Evolutionary conservation across 805 yeast species (phyloP), one percentile per base, ranked within the genome.

Genomic region (Zygoascus flipseniorum): DNA sequence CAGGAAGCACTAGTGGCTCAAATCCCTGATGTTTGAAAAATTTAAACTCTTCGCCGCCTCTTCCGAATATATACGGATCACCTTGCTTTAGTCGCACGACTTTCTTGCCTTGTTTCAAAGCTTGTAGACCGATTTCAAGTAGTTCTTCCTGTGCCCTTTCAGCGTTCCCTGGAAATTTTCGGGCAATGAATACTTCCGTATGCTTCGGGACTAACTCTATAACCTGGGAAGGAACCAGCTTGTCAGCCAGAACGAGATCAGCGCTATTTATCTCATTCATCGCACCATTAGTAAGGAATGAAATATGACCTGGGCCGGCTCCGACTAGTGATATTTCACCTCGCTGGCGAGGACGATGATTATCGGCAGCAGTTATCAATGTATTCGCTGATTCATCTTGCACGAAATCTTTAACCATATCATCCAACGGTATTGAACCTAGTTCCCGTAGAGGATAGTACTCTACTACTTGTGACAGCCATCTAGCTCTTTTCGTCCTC

Each of bases 111-210:
- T 75, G 68, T 28, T 73, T 58, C 26, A 89, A 67, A 0, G 82
- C 84, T 35, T 76, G 76, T 16, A 92, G 69, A 0, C 96, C 97
- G 58, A 83, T 66, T n/a, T 76, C 72, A 35, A 89, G 71, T 45
- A 92, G 75, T 68, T 92, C 96, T 55, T 85, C 78, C 68, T 92
- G 98, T 0, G 98, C 98, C 48, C 78, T 78, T 63, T 89, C 97
- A 1, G 98, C 97, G 66, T 92, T 92, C 1, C 98, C 98, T 2
- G 98, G 98, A 70, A 89, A 92, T 68, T 92, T 92, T 43, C 89
- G 77, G 1, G 98, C 98, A 55, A 92, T 89, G 65, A 86, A 89
- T 3, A 85, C 73, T 46, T 82, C 83, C 0, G 95, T 86, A 19
- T 48, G 51, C 31, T 77, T 66, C 0, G 97, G 97, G n/a, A 92